A percentile compares a stretch with the other conserved stretches of the same genome.
Evolutionary conservation across 2,329 filamentous ascomycete species (phyloP).

Genomic region (Neonectria faginata): DNA sequence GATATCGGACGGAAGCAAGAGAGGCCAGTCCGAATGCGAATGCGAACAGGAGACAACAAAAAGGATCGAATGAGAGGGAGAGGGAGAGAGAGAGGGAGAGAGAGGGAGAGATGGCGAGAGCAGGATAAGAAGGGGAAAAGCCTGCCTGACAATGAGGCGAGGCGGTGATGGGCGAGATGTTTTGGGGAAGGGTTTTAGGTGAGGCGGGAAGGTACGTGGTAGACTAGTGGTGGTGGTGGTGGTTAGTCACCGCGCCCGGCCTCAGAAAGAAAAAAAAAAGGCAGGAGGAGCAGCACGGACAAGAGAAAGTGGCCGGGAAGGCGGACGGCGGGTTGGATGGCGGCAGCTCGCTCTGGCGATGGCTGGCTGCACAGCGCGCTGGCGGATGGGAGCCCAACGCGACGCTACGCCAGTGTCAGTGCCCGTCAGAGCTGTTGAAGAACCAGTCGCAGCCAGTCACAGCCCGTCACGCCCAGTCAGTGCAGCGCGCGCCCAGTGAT

Average conservation of each 20-base stretch:
- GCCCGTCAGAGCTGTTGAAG: conserved; percentile 15
- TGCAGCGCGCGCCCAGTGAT: conserved; percentile 12
- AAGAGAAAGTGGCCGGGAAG: conserved; percentile 27
- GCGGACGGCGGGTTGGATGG: conserved; percentile 18
- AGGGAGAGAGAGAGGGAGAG: conserved; percentile 20
- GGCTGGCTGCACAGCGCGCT: conserved; percentile 16
- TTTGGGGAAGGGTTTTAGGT: conserved; percentile 8
- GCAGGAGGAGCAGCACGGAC: conserved; percentile 25
- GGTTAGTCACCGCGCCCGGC: conserved; percentile 15
- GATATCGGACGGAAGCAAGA: conserved; percentile 43
- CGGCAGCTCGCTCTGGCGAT: conserved; percentile 27
- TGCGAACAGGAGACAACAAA: conserved; percentile 27
- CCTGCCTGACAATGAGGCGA: conserved; percentile 22
- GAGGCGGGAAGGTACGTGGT: not conserved
- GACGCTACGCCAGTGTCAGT: conserved; percentile 19
- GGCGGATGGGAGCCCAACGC: conserved; percentile 30
- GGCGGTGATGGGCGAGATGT: conserved; percentile 16
- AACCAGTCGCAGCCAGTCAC: conserved; percentile 8
- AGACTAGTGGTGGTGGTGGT: conserved; percentile 9
- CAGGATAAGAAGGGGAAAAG: conserved; percentile 12
- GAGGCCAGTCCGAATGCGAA: conserved; percentile 42
- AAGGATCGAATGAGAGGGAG: conserved; percentile 27
- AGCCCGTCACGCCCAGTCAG: not conserved
- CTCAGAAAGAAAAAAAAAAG: conserved; percentile 24
- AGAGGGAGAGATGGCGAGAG: conserved; percentile 7